A percentile compares a stretch with the other conserved stretches of the same genome.
Evolutionary conservation across 306 rosid genomes (phyloP).

Genomic region (Cucurbita moschata): DNA sequence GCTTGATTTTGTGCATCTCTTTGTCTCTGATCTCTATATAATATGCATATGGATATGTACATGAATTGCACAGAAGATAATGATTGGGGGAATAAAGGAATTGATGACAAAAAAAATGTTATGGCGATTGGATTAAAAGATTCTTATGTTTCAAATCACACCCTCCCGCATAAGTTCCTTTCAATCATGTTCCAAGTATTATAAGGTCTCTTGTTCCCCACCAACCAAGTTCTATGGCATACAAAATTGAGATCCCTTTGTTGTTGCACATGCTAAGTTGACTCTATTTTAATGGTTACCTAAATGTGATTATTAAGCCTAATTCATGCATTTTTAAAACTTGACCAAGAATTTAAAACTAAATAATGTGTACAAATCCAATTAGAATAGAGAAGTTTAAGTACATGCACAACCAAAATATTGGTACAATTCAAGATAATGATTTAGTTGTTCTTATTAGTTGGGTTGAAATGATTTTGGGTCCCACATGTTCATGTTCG

Average conservation of each 20-base stretch:
- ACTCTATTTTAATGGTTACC: background rate
- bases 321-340: background rate
- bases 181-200: background rate
- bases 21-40: background rate
- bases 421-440: no score
- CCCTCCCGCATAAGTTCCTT: background rate
- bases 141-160: background rate
- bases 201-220: background rate
- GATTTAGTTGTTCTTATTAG: no score
- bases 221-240: background rate
- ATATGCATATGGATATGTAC: background rate
- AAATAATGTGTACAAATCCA: background rate
- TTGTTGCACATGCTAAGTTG: conserved; percentile 6
- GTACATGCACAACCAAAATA: background rate
- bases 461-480: no score
- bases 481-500: no score
- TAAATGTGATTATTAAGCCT: background rate
- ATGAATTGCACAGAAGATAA: background rate
- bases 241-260: background rate
- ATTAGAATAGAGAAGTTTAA: background rate
- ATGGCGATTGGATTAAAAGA: background rate
- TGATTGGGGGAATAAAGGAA: background rate
- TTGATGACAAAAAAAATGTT: background rate
- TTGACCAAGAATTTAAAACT: background rate
- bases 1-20: background rate